Percentiles rank a stretch among this genome's conserved stretches.
Conservation (phyloP, 2,329 filamentous ascomycete species). For the Colletotrichum camelliae region DNA sequence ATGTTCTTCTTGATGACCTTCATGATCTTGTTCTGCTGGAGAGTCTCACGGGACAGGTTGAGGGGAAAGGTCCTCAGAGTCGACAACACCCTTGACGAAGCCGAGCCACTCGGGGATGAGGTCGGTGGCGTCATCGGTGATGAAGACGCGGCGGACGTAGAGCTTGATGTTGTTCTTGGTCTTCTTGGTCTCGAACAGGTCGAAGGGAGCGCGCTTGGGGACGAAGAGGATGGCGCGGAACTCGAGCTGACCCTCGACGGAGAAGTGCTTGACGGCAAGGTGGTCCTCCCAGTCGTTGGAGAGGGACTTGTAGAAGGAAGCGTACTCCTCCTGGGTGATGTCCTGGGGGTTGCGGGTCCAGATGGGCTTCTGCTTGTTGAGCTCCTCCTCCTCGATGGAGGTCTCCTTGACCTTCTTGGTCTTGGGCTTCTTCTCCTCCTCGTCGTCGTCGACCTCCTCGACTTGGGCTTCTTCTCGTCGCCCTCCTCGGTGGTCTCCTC, state of each 20-base stretch:
- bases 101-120: constrained; percentile 99
- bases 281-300: constrained; percentile 99
- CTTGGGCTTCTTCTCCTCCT: constrained; percentile 94
- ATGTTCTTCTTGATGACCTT: constrained; percentile 99
- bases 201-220: constrained; percentile 98
- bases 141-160: constrained; percentile 99
- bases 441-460: constrained; percentile 88
- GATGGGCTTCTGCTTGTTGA: constrained; percentile 99
- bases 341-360: constrained; percentile 98
- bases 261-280: constrained; percentile 99
- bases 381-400: constrained; percentile 98
- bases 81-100: constrained; percentile 99
- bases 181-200: constrained; percentile 99
- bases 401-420: constrained; percentile 99
- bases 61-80: constrained; percentile 98
- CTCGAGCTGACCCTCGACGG: constrained; percentile 99
- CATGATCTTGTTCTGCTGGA: constrained; percentile 99
- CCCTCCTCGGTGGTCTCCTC: constrained; percentile 70
- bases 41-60: constrained; percentile 99
- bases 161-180: constrained; percentile 99
- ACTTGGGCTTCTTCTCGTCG: constrained; percentile 94
- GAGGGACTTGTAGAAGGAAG: constrained; percentile 99
- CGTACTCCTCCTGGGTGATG: constrained; percentile 96
- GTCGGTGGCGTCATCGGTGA: constrained; percentile 98
- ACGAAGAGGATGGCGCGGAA: constrained; percentile 99